phyloP scores from a whole-genome alignment of 352 stramenopile species.

The Pythium phragmiticola region DNA sequence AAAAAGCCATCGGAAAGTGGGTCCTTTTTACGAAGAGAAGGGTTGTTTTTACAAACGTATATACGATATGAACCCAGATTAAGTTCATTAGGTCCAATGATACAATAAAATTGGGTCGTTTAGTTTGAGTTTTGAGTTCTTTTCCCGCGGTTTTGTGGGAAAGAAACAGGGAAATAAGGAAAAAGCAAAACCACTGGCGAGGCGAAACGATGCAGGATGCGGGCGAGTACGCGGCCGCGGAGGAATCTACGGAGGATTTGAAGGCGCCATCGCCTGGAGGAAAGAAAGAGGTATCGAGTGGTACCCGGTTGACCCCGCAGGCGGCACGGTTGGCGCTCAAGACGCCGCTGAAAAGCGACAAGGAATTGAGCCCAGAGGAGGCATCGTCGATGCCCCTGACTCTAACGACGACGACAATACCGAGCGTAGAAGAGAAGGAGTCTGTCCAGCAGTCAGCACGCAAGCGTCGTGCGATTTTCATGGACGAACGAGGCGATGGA shows the following conservation, averaged over 20 bases:
- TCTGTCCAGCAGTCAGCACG: background rate
- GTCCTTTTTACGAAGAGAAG: slow-evolving; percentile 2
- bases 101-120: background rate
- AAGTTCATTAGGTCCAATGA: background rate
- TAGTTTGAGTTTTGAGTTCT: background rate
- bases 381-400: background rate
- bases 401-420: background rate
- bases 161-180: background rate
- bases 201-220: background rate
- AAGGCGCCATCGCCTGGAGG: background rate
- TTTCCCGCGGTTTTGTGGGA: slow-evolving; percentile 1
- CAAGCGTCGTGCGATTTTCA: slow-evolving; percentile 18
- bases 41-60: background rate
- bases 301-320: background rate
- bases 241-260: background rate
- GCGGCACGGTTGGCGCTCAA: slow-evolving; percentile 1
- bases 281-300: background rate
- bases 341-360: background rate
- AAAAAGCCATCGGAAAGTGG: background rate
- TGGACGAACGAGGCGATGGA: slow-evolving; percentile 8
- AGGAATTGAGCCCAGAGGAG: background rate
- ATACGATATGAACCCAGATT: background rate
- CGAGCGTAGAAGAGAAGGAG: background rate
- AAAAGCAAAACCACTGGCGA: background rate
- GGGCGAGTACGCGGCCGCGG: background rate